Evolutionary conservation across 1,284 basidiomycete genomes (phyloP).

Genomic region (Irpex sp.): DNA sequence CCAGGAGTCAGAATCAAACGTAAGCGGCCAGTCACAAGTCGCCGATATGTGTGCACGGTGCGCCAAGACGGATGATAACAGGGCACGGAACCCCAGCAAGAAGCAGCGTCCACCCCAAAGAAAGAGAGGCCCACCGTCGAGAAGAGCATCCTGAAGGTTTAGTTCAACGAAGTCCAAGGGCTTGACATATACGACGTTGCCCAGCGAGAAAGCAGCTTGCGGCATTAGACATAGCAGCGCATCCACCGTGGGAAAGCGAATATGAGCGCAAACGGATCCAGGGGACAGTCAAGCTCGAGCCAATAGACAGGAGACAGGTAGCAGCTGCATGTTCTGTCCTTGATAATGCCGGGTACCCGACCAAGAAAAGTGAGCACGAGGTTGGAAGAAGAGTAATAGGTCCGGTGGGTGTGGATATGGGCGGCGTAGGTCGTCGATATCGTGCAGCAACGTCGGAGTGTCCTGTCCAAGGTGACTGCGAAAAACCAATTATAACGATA

Average conservation of each 20-base stretch:
- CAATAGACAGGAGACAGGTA: neutral
- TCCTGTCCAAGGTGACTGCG: neutral
- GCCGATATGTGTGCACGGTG: neutral
- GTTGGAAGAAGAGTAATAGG: neutral
- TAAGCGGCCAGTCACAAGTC: neutral
- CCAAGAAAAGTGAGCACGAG: neutral
- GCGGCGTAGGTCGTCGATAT: neutral
- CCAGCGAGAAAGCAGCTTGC: too few species aligned
- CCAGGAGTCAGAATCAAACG: neutral
- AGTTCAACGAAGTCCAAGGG: neutral
- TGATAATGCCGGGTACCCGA: neutral
- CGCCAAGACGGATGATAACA: neutral
- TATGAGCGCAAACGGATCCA: neutral
- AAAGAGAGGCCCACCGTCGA: neutral
- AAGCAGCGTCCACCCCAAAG: neutral
- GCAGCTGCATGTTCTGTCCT: too few species aligned
- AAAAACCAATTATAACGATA: neutral
- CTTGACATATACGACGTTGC: too few species aligned
- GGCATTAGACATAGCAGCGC: too few species aligned
- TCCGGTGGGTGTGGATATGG: neutral
- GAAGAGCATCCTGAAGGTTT: neutral
- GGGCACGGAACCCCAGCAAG: neutral
- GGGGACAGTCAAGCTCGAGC: neutral
- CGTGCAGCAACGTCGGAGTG: neutral
- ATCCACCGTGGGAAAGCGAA: too few species aligned